Conservation (phyloP, 2,329 filamentous ascomycete species). For the Penicillium sp. region DNA sequence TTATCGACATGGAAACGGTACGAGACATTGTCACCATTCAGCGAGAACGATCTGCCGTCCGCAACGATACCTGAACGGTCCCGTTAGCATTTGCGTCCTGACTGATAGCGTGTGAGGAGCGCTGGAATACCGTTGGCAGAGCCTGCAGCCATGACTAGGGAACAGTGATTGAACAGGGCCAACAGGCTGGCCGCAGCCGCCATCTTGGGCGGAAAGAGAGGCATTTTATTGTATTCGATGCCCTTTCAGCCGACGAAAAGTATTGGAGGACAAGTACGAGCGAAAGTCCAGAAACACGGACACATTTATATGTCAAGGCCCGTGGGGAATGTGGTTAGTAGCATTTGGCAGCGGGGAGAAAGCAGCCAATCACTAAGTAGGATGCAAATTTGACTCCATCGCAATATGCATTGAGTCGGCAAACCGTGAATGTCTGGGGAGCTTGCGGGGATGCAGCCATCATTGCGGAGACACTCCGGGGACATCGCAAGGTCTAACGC, state of each 20-base stretch:
- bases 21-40: constrained; percentile 61
- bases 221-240: not conserved
- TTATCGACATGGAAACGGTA: constrained; percentile 68
- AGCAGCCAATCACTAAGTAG: not conserved
- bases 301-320: not conserved
- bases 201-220: not conserved
- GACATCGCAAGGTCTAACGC: not conserved
- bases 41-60: constrained; percentile 60
- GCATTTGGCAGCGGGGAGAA: not conserved
- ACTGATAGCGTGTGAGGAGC: not conserved
- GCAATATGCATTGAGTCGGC: not conserved
- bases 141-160: not conserved
- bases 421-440: not conserved
- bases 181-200: constrained; percentile 1
- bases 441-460: not conserved
- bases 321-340: constrained; percentile 3
- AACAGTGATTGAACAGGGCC: not conserved
- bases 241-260: not conserved
- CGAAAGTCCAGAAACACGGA: not conserved
- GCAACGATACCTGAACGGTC: constrained; percentile 53
- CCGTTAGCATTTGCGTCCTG: not conserved
- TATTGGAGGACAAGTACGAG: not conserved
- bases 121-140: not conserved
- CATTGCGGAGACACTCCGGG: constrained; percentile 2
- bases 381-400: not conserved